Conservation (phyloP, 2,329 filamentous ascomycete genomes). For the Diaporthe ampelina region DNA sequence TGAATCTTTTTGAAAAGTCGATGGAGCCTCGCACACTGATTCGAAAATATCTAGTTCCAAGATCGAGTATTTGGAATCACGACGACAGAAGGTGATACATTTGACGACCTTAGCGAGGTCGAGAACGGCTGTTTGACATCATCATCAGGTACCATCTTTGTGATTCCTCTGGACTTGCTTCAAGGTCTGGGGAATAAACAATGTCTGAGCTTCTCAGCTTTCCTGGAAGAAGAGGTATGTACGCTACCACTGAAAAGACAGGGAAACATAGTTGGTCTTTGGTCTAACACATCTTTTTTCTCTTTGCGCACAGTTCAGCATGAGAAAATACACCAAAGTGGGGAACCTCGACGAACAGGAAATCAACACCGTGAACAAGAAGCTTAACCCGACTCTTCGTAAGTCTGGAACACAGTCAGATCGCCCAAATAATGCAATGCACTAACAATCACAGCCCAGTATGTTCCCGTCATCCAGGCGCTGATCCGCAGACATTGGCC, state of each 20-base stretch:
- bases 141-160: not conserved
- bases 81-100: not conserved
- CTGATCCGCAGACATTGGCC: constrained; percentile 9
- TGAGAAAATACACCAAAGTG: constrained; percentile 14
- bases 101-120: too few relatives aligned
- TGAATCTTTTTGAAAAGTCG: too few relatives aligned
- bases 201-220: not conserved
- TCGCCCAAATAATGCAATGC: fast-evolving
- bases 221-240: not conserved
- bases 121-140: not conserved
- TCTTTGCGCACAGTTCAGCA: not conserved
- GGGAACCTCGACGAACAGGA: not conserved
- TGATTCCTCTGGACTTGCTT: not conserved
- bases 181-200: not conserved
- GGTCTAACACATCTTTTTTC: not conserved
- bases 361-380: not conserved
- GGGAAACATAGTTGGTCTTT: not conserved
- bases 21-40: not conserved
- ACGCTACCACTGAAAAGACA: too few relatives aligned
- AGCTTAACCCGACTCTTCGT: constrained; percentile 13
- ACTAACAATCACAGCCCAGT: not conserved
- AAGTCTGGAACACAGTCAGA: not conserved
- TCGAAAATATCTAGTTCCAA: not conserved
- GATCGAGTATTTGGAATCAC: constrained; percentile 2
- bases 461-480: not conserved